phyloP scores from a whole-genome alignment of 2,329 filamentous ascomycete species.

The Fusarium setosum region DNA sequence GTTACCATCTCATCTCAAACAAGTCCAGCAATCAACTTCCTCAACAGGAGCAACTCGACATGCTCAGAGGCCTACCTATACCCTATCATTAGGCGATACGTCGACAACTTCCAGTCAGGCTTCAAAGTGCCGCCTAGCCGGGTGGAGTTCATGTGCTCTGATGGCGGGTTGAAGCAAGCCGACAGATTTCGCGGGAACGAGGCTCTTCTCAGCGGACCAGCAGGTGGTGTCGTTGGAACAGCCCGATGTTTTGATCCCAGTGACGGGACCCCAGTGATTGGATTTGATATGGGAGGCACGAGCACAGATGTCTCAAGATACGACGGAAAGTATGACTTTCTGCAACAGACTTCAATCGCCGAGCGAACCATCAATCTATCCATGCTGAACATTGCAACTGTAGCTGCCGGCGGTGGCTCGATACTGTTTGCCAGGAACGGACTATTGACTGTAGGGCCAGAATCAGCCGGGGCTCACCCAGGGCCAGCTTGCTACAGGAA shows the following conservation, averaged over 20 bases:
- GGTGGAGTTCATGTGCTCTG: conserved; percentile 76
- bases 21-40: conserved; percentile 79
- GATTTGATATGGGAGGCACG: conserved; percentile 66
- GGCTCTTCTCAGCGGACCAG: conserved; percentile 75
- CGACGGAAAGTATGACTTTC: conserved; percentile 76
- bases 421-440: conserved; percentile 75
- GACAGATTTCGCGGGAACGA: conserved; percentile 71
- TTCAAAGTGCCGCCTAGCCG: conserved; percentile 69
- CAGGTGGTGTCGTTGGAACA: conserved; percentile 78
- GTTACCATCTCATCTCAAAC: conserved; percentile 74
- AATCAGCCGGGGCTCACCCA: conserved; percentile 77
- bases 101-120: conserved; percentile 72
- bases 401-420: conserved; percentile 62
- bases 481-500: conserved; percentile 79
- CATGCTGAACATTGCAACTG: conserved; percentile 80
- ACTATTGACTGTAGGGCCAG: conserved; percentile 76
- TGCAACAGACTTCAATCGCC: conserved; percentile 77
- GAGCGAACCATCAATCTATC: conserved; percentile 77
- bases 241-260: conserved; percentile 73
- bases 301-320: conserved; percentile 78
- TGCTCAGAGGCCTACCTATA: conserved; percentile 80
- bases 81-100: conserved; percentile 76
- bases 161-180: conserved; percentile 60
- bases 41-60: conserved; percentile 73
- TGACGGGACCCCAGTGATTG: conserved; percentile 69